Conservation (phyloP, 805 yeast species). For the Candida railenensis region DNA sequence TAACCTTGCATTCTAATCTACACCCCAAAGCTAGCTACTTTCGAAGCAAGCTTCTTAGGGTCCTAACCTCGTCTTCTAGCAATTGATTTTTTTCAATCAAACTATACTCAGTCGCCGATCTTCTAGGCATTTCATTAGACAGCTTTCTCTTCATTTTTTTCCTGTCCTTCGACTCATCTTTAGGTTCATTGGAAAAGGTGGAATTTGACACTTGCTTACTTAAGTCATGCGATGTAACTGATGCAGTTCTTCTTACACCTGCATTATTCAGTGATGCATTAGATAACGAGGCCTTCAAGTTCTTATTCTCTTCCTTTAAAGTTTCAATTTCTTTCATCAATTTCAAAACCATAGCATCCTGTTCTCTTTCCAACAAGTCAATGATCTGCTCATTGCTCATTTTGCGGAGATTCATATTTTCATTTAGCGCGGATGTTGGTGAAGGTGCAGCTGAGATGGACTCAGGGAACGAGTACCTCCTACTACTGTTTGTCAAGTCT, state of each 20-base stretch:
- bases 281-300: conserved; percentile 21
- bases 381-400: conserved; percentile 49
- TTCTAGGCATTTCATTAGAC: conserved; percentile 3
- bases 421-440: conserved; percentile 1
- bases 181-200: not conserved
- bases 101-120: not conserved
- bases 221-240: not conserved
- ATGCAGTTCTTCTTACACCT: not conserved
- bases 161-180: conserved; percentile 2
- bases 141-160: conserved; percentile 5
- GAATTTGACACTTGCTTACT: not conserved
- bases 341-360: conserved; percentile 69
- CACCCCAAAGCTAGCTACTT: too few relatives aligned
- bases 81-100: conserved; percentile 3
- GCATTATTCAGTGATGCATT: conserved; percentile 1
- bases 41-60: not conserved
- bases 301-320: conserved; percentile 53
- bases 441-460: not conserved
- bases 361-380: conserved; percentile 68
- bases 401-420: conserved; percentile 5
- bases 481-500: not conserved
- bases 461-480: conserved; percentile 5
- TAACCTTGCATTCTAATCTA: too few relatives aligned
- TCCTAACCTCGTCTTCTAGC: not conserved
- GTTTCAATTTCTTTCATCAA: conserved; percentile 60